Conservation (phyloP, 805 yeast genomes). For the Saccharomycopsis javanensis region DNA sequence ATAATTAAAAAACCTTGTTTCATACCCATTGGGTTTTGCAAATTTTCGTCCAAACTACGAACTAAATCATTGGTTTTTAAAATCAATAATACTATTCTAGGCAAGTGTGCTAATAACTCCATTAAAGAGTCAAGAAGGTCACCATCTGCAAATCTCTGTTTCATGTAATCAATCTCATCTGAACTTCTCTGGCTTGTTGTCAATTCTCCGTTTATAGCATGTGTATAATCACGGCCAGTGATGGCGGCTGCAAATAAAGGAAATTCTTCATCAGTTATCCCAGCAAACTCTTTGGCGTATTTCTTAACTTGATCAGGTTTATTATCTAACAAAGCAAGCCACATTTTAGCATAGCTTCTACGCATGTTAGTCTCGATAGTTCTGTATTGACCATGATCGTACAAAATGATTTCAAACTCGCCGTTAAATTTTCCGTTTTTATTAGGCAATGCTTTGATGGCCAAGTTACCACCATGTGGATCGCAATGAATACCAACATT, state of each 20-base stretch:
- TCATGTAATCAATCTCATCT: conserved; percentile 62
- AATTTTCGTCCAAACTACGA: conserved; percentile 74
- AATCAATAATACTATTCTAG: conserved; percentile 75
- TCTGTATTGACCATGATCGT: conserved; percentile 92
- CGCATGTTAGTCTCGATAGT: conserved; percentile 70
- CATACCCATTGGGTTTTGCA: conserved; percentile 76
- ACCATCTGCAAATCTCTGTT: conserved; percentile 46
- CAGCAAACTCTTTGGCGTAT: conserved; percentile 73
- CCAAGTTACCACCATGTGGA: conserved; percentile 96
- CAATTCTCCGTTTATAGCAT: conserved; percentile 47
- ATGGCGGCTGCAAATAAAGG: conserved; percentile 85
- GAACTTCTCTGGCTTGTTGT: conserved; percentile 43
- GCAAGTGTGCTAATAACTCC: conserved; percentile 69
- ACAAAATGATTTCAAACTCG: conserved; percentile 83
- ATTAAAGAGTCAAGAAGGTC: conserved; percentile 66
- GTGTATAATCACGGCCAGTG: conserved; percentile 84
- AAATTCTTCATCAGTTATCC: conserved; percentile 67
- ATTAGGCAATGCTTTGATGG: conserved; percentile 45
- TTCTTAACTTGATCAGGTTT: conserved; percentile 55
- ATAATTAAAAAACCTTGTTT: conserved; percentile 80
- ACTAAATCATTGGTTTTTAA: conserved; percentile 92
- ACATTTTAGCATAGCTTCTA: conserved; percentile 77
- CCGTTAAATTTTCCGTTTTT: conserved; percentile 31
- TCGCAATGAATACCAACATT: conserved; percentile 92
- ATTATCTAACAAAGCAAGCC: conserved; percentile 79